Conservation (phyloP, 495 filamentous ascomycete species). For the Penicillium lividum region DNA sequence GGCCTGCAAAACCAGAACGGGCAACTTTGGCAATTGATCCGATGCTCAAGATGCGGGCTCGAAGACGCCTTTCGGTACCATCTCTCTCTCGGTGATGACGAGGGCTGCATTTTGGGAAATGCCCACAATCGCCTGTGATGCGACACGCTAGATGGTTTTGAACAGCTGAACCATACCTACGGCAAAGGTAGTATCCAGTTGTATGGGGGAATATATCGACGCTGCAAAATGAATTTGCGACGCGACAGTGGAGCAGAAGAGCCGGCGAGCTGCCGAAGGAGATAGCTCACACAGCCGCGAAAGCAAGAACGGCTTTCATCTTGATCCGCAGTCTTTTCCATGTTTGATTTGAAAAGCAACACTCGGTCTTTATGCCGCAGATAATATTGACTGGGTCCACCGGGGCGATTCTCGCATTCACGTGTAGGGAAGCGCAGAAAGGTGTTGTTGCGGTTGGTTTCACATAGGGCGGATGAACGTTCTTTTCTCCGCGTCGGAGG, state of each 20-base stretch:
- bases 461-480: background rate
- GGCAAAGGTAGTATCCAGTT: background rate
- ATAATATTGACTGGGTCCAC: too few relatives aligned
- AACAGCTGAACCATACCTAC: conserved; percentile 3
- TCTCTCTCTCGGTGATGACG: too few relatives aligned
- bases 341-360: too few relatives aligned
- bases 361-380: too few relatives aligned
- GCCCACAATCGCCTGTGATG: background rate
- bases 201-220: background rate
- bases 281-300: background rate
- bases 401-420: too few relatives aligned
- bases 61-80: too few relatives aligned
- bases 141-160: background rate
- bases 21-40: too few relatives aligned
- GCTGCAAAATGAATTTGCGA: background rate
- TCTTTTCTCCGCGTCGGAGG: too few relatives aligned
- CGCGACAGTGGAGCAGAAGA: background rate
- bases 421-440: background rate
- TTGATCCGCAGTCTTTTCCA: too few relatives aligned
- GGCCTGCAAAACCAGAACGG: background rate
- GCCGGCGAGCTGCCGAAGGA: background rate
- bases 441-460: background rate
- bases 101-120: too few relatives aligned
- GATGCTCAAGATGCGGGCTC: too few relatives aligned
- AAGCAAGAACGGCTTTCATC: background rate